Base-by-base conservation (phyloP, 805 yeast genomes). In the Jamesozyma rosinii region DNA sequence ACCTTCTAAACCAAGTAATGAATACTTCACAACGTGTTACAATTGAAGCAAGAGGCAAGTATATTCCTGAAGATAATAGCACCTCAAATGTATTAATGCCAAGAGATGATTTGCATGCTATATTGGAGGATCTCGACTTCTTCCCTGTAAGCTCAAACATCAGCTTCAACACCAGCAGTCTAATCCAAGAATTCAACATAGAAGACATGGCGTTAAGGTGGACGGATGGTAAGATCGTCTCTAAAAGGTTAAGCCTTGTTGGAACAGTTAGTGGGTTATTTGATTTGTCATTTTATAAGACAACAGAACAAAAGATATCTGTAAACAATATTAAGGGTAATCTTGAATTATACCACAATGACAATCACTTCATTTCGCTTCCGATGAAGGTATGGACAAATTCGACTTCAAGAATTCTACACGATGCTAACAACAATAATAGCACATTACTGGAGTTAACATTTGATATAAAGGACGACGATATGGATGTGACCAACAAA, bases 341-440 rank as follows among this genome's bases (percentile, higher is more conserved):
- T 4, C 65, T 74, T 11, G 59, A 61, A 34, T 53, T 77, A 31
- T 64, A 52, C 40, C 71, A 71, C 46, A 50, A 66, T 5, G 67
- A 55, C 2, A 48, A 44, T 14, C 64, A 63, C 43, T 76, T 77
- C 54, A 71, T 74, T 5, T 61, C 66, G n/a, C 54, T 76, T 13
- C 64, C 66, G 4, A 52, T 73, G 50, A 53, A 54, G 9, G 67
- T 66, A 5, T 77, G 81, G 81, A 63, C 64, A 20, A 48, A 51
- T n/a, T 65, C 75, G 4, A 57, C 59, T 0, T 72, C 77, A 4
- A 57, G 52, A 32, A 64, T 57, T 11, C 19, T 52, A n/a, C 51
- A 53, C 39, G 47, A 49, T 35, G 44, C 46, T n/a, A 49, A 49
- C 18, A 37, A 33, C 5, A 43, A 53, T 22, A 45, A 44, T 46